A percentile compares a stretch with the other conserved stretches of the same genome.
Evolutionary conservation across 2,329 filamentous ascomycete genomes (phyloP).

Genomic region (Pseudocercospora fuligena): DNA sequence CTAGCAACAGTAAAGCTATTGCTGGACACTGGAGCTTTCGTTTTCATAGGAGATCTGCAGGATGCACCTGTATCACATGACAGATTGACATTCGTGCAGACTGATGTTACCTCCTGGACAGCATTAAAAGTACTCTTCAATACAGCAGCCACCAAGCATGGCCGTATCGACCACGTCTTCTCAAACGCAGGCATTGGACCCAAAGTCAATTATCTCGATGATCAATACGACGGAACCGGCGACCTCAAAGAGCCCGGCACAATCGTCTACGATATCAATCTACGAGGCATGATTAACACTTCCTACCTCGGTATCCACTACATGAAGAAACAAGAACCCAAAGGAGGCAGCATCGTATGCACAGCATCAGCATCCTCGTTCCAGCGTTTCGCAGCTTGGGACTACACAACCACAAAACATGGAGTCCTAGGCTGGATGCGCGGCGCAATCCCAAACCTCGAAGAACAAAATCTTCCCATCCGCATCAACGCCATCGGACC

Average conservation of each 20-base stretch:
- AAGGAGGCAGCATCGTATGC: constrained; percentile 58
- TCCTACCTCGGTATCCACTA: constrained; percentile 49
- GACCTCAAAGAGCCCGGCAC: constrained; percentile 41
- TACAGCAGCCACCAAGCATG: constrained; percentile 49
- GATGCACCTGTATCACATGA: constrained; percentile 41
- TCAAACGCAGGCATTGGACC: constrained; percentile 62
- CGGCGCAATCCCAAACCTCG: constrained; percentile 48
- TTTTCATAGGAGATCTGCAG: constrained; percentile 61
- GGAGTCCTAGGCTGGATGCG: constrained; percentile 60
- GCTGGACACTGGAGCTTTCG: constrained; percentile 58
- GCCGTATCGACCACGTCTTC: constrained; percentile 54
- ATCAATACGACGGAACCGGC: constrained; percentile 43
- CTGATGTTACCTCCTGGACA: constrained; percentile 57
- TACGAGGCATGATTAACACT: constrained; percentile 50
- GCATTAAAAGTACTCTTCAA: constrained; percentile 59
- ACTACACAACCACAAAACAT: constrained; percentile 63
- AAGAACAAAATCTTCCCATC: constrained; percentile 47
- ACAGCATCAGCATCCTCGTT: constrained; percentile 58
- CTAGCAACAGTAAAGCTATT: constrained; percentile 60
- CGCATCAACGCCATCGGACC: constrained; percentile 62
- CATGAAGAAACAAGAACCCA: constrained; percentile 52
- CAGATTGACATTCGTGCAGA: constrained; percentile 49
- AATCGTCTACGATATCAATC: constrained; percentile 48
- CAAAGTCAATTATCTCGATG: constrained; percentile 42
- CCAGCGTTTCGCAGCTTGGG: constrained; percentile 56